Percentiles rank a stretch among this genome's conserved stretches.
These are phyloP conservation scores for Mycena pura DNA, from an alignment of 768 basidiomycete species.

Conservation along the genomic window DNA sequence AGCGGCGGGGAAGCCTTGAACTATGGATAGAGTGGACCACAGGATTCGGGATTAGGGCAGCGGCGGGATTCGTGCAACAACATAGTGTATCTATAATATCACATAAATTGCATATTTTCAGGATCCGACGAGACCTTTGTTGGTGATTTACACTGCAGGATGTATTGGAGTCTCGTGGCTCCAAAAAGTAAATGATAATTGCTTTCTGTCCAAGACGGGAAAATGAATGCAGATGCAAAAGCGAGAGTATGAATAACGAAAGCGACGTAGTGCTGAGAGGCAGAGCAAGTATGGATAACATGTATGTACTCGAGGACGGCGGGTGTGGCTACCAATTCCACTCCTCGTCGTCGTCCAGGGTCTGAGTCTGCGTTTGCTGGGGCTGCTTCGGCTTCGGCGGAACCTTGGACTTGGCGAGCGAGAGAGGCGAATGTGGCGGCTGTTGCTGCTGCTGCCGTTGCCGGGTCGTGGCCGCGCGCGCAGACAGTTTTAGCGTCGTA, in stretches of 20 bases:
- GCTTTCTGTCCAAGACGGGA: too few relatives aligned
- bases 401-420: constrained; percentile 9
- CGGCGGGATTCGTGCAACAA: not conserved
- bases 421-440: constrained; percentile 29
- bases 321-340: constrained; percentile 62
- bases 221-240: too few relatives aligned
- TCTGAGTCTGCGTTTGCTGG: constrained; percentile 28
- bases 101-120: too few relatives aligned
- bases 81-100: not conserved
- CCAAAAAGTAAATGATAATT: not conserved
- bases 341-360: constrained; percentile 60
- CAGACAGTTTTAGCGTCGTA: constrained; percentile 3
- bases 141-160: too few relatives aligned
- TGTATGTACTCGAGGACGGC: not conserved
- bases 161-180: not conserved
- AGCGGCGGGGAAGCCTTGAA: constrained; percentile 2
- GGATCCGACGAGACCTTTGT: too few relatives aligned
- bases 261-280: too few relatives aligned
- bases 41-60: not conserved
- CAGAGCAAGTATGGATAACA: not conserved
- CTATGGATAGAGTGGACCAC: constrained; percentile 15
- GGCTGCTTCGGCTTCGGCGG: constrained; percentile 1
- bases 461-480: constrained; percentile 3
- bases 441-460: constrained; percentile 3
- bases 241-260: too few relatives aligned